Percentiles rank a stretch among this genome's conserved stretches.
These are phyloP conservation scores for Zymoseptoria crescenta DNA, from an alignment of 2,329 filamentous ascomycete genomes.

Conservation along the genomic window DNA sequence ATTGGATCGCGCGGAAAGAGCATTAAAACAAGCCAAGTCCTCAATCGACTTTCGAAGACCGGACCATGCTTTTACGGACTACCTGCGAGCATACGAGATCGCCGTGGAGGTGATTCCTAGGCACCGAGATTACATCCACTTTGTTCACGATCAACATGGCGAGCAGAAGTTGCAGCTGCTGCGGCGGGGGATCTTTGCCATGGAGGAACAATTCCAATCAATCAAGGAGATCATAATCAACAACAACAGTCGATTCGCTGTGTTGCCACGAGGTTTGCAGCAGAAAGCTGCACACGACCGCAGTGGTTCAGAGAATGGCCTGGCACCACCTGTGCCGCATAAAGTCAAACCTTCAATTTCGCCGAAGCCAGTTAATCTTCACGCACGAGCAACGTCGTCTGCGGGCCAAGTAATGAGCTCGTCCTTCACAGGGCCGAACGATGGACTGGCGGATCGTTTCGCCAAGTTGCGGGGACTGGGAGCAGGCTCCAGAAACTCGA, in stretches of 20 bases:
- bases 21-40: constrained; percentile 48
- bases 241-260: constrained; percentile 51
- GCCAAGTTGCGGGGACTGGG: constrained; percentile 17
- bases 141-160: constrained; percentile 39
- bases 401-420: constrained; percentile 15
- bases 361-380: constrained; percentile 60
- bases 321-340: constrained; percentile 8
- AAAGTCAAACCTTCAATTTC: constrained; percentile 25
- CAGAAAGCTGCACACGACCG: constrained; percentile 5
- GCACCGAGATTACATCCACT: constrained; percentile 66
- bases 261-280: constrained; percentile 12
- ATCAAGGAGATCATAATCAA: constrained; percentile 46
- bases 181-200: constrained; percentile 21
- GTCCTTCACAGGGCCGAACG: constrained; percentile 31
- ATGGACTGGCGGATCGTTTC: constrained; percentile 34
- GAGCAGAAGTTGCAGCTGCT: constrained; percentile 42
- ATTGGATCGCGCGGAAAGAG: constrained; percentile 34
- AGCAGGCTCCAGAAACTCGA: constrained; percentile 24
- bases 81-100: constrained; percentile 73
- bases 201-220: constrained; percentile 36
- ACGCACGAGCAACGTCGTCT: constrained; percentile 50
- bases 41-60: constrained; percentile 55
- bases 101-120: constrained; percentile 66
- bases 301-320: constrained; percentile 13
- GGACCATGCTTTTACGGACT: constrained; percentile 74